These are phyloP conservation scores for Pontederia crassipes DNA, from an alignment of 176 grass and related monocot genomes.

Conservation along the genomic window DNA sequence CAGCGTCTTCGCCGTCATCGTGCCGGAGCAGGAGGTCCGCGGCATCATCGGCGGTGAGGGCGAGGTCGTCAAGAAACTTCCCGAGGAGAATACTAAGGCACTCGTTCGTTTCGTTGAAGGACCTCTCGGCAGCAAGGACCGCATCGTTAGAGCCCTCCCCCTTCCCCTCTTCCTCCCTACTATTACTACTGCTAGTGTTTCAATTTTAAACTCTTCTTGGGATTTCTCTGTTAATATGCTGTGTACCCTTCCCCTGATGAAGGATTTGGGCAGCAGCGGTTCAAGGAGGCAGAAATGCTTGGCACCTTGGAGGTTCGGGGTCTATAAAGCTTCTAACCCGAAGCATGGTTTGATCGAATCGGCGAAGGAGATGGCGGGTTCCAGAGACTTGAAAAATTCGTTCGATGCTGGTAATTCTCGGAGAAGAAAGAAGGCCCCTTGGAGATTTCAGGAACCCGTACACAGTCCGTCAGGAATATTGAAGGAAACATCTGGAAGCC, in stretches of 20 bases:
- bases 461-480: too few relatives aligned
- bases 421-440: slow-evolving; percentile 48
- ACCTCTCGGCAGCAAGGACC: slow-evolving; percentile 59
- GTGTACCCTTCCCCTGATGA: too few relatives aligned
- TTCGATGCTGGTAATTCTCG: slow-evolving; percentile 3
- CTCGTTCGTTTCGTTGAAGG: slow-evolving; percentile 70
- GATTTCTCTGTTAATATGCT: too few relatives aligned
- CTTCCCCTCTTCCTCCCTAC: neutral
- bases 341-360: too few relatives aligned
- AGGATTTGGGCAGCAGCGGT: too few relatives aligned
- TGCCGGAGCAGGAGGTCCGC: slow-evolving; percentile 74
- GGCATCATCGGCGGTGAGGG: slow-evolving; percentile 95
- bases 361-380: too few relatives aligned
- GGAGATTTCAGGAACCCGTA: slow-evolving; percentile 47
- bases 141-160: slow-evolving; percentile 47
- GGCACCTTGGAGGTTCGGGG: too few relatives aligned
- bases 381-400: neutral
- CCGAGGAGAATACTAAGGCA: slow-evolving; percentile 78
- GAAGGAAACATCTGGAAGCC: neutral
- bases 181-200: neutral
- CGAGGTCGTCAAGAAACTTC: slow-evolving; percentile 80
- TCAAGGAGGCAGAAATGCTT: too few relatives aligned
- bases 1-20: slow-evolving; percentile 29
- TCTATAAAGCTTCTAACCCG: too few relatives aligned
- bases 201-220: too few relatives aligned